Evolutionary conservation across 352 stramenopile genomes (phyloP).

Genomic region (Globisporangium orthogonon): DNA sequence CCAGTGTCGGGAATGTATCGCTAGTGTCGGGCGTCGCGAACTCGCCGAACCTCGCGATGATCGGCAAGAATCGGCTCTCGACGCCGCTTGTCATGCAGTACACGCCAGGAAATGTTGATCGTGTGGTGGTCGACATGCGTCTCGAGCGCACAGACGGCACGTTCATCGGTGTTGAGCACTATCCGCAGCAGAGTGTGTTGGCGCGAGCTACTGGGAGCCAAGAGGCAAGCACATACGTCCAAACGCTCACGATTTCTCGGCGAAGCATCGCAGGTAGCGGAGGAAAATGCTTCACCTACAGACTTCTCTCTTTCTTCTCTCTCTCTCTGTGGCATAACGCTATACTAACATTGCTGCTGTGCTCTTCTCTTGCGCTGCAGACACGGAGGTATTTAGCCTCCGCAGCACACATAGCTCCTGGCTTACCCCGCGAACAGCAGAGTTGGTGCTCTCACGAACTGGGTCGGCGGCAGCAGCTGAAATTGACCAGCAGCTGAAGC

Average conservation of each 20-base stretch:
- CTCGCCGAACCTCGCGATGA: constrained; percentile 6
- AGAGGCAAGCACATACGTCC: constrained; percentile 3
- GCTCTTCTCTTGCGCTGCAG: background rate
- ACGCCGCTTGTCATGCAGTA: constrained; percentile 11
- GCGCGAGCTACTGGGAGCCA: background rate
- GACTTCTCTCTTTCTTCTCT: background rate
- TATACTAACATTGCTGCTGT: background rate
- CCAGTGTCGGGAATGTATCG: constrained; percentile 12
- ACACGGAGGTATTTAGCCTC: constrained; percentile 1
- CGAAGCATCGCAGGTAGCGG: background rate
- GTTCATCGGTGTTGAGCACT: constrained; percentile 18
- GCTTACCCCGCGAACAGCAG: background rate
- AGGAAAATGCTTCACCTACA: background rate
- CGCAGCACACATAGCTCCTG: constrained; percentile 10
- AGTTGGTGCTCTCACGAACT: constrained; percentile 3
- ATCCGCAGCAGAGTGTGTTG: background rate
- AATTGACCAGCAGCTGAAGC: background rate
- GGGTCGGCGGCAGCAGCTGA: background rate
- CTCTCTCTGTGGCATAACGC: background rate
- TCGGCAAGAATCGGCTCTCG: constrained; percentile 9
- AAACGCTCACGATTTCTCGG: constrained; percentile 9
- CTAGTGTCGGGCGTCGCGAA: background rate
- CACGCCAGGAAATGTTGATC: constrained; percentile 10
- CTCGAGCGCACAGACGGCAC: constrained; percentile 13
- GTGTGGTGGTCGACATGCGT: constrained; percentile 15